Percentiles rank a stretch among this genome's conserved stretches.
Conservation (phyloP, 257 asterid species). For the Capsicum rhomboideum region DNA sequence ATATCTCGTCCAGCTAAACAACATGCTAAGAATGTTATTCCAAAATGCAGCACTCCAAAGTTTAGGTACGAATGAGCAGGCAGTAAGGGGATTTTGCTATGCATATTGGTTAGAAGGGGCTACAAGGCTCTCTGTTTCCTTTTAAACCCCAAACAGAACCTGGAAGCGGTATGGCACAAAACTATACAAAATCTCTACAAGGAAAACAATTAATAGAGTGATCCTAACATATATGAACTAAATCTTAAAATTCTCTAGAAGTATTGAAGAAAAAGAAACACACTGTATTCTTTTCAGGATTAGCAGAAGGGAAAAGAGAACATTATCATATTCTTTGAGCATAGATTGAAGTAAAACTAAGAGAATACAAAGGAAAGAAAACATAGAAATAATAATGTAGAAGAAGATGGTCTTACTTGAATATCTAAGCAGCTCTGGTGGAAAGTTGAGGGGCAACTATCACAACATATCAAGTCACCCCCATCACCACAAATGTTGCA, state of each 20-base stretch:
- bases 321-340: not conserved
- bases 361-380: not conserved
- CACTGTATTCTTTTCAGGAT: not conserved
- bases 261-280: not conserved
- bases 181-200: not conserved
- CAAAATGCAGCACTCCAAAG: not conserved
- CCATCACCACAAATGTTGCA: slow-evolving; percentile 96
- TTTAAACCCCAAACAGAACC: not conserved
- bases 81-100: not conserved
- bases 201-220: not conserved
- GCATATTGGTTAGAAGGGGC: not conserved
- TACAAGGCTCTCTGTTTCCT: not conserved
- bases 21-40: not conserved
- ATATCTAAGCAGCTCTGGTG: slow-evolving; percentile 78
- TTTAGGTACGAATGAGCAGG: not conserved
- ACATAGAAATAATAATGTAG: not conserved
- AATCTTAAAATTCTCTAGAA: not conserved
- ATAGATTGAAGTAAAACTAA: not conserved
- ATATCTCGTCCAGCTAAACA: not conserved
- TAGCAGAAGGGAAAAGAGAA: not conserved
- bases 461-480: slow-evolving; percentile 91
- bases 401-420: slow-evolving; percentile 39
- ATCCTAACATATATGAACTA: not conserved
- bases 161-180: not conserved
- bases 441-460: slow-evolving; percentile 93